phyloP scores from a whole-genome alignment of 2,329 filamentous ascomycete genomes.

The Claviceps pazoutovae region DNA sequence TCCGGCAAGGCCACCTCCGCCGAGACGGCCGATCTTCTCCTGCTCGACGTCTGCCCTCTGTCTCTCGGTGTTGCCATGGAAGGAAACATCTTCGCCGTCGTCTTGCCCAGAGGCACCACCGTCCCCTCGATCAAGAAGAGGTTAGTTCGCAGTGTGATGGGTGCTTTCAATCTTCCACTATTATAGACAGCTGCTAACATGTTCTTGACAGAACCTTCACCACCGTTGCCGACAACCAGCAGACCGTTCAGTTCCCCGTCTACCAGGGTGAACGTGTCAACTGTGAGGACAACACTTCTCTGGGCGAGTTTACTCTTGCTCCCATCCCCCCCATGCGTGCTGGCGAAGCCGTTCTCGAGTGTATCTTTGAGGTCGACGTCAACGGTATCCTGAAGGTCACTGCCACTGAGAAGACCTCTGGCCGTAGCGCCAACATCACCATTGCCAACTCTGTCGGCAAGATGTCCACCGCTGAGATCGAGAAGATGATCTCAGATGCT shows the following conservation, averaged over 20 bases:
- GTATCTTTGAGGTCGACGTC: conserved; percentile 98
- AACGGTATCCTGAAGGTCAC: conserved; percentile 99
- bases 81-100: conserved; percentile 95
- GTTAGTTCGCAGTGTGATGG: conserved; percentile 1
- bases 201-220: conserved; percentile 52
- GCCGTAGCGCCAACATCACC: conserved; percentile 97
- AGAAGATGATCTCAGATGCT: conserved; percentile 94
- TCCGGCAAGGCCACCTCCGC: conserved; percentile 95
- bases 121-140: conserved; percentile 65
- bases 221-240: conserved; percentile 64
- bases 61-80: conserved; percentile 99
- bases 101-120: conserved; percentile 49
- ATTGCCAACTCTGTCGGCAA: conserved; percentile 99
- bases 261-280: conserved; percentile 96
- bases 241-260: conserved; percentile 64
- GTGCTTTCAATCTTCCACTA: not conserved
- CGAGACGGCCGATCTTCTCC: conserved; percentile 85
- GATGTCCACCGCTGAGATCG: conserved; percentile 85
- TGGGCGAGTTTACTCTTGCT: conserved; percentile 92
- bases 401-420: conserved; percentile 96
- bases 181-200: not conserved
- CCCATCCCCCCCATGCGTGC: conserved; percentile 81
- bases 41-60: conserved; percentile 91
- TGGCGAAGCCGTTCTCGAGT: conserved; percentile 91
- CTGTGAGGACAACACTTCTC: conserved; percentile 95